Base-by-base conservation (phyloP, 257 asterid species). In the Solanum chilense region DNA sequence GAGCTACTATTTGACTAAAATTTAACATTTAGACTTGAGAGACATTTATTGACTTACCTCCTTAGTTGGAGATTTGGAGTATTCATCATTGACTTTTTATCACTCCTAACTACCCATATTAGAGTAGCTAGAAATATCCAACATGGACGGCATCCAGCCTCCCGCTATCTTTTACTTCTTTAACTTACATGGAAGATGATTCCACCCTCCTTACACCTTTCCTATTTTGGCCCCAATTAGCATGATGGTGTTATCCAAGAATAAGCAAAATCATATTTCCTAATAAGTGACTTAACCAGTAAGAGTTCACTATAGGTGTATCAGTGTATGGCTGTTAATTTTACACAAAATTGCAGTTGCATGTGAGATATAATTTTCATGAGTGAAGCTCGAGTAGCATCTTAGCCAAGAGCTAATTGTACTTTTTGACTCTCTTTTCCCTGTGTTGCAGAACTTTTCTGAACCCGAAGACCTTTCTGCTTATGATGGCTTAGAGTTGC, bases 401-500 rank as follows among this genome's bases (percentile, higher is more conserved):
- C 85, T 82, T 86, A 62, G 8, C 84, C 66, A 44, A 78, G 66
- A 27, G 84, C 84, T 78, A 16, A 47, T 25, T 47, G 18, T 25
- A 3, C 64, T 56, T 56, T 77, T 80, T 80, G 42, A 27, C 27
- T 80, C 27, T 1, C 10, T 5, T 62, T 84, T 60, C 47, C 49
- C 39, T 81, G 68, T 87, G 64, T 23, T 77, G 87, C 96, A 97
- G 99, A 97, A 97, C 89, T 95, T 97, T 89, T 89, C 96, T 10
- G 91, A 88, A 84, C 97, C 98, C 5, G 94, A 95, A 93, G 94
- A 95, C 91, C 94, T 97, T 88, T 95, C 99, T 49, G 96, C 98
- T 70, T 97, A 94, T 91, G 99, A 97, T 92, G 99, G 98, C 52
- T 90, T 97, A 66, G 98, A 95, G 91, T 86, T 97, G 88, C 94